Conservation (phyloP, 2,329 filamentous ascomycete species). For the Colletotrichum truncatum region DNA sequence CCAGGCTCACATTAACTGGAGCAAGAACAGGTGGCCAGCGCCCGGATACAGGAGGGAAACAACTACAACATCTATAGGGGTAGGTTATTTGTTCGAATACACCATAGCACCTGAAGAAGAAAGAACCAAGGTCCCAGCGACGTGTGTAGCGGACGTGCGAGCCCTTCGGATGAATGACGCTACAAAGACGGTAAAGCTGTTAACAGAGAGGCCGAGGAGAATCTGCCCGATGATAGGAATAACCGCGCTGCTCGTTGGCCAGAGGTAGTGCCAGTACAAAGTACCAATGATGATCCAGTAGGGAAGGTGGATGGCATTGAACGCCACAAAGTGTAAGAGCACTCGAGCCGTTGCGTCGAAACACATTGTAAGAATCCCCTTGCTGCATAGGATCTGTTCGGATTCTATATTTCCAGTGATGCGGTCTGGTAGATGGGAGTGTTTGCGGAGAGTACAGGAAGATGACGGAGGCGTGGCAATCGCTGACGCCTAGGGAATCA, state of each 20-base stretch:
- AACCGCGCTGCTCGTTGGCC: slow-evolving; percentile 38
- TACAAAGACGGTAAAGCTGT: slow-evolving; percentile 70
- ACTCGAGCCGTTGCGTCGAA: slow-evolving; percentile 38
- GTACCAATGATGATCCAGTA: slow-evolving; percentile 42
- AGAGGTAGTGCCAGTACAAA: slow-evolving; percentile 34
- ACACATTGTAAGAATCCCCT: slow-evolving; percentile 58
- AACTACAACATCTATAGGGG: neutral
- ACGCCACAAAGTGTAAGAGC: neutral
- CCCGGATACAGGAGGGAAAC: slow-evolving; percentile 35
- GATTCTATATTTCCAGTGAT: slow-evolving; percentile 41
- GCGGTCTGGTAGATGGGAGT: slow-evolving; percentile 3
- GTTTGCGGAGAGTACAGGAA: slow-evolving; percentile 41
- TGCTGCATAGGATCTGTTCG: slow-evolving; percentile 33
- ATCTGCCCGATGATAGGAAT: slow-evolving; percentile 54
- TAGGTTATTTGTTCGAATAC: neutral
- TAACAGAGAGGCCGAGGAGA: slow-evolving; percentile 61
- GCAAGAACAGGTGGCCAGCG: slow-evolving; percentile 36
- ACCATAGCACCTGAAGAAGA: slow-evolving; percentile 35
- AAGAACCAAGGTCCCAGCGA: slow-evolving; percentile 40
- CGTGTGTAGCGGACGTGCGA: slow-evolving; percentile 41
- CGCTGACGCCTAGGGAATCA: slow-evolving; percentile 37
- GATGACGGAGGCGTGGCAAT: slow-evolving; percentile 39
- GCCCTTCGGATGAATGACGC: slow-evolving; percentile 47
- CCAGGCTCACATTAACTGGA: slow-evolving; percentile 35
- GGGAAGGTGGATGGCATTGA: slow-evolving; percentile 29